Evolutionary conservation across 176 grass and related monocot species (phyloP), one percentile per base, ranked within the genome.

Genomic region (Aechmea fasciata): DNA sequence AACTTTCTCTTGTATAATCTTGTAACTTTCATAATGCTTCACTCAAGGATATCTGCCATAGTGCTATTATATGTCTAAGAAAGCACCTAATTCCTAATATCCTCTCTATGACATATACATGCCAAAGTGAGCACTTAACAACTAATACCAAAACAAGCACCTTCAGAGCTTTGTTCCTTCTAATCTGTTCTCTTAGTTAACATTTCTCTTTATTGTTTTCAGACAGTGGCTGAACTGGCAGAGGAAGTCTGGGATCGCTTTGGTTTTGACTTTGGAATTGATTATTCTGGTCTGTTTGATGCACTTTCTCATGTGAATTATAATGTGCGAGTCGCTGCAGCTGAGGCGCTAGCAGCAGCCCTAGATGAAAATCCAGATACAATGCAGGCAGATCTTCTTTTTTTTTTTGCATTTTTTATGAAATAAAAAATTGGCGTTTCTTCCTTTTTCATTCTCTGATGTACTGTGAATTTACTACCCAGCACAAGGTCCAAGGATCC

Each of bases 161-260:
- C 54, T 17, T 59, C 15, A 20, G 6, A 17, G 19, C 19, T 59
- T 66, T 66, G 2, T 47, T 9, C 9, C 13, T 41, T 52, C 41
- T n/a, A 48, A 20, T 18, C 15, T 61, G 55, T 73, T 11, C 22
- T 20, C 11, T 6, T 50, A 10, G 18, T 51, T 8, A 9, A 11
- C 67, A 22, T 51, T 50, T 50, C 67, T 18, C 19, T 74, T 17
- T 75, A 59, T 57, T 59, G 69, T 83, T 25, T 85, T n/a, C 76
- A 97, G 93, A 79, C 68, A 57, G 86, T 92, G 57, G 79, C 93
- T 87, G 89, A 87, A 85, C 54, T 97, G 76, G 86, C 93, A 79
- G 93, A 97, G 73, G 89, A 97, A 66, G 64, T 97, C 59, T 97
- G 93, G 93, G 93, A 97, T 78, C 78, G 52, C 57, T 97, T 85